Percentiles rank a stretch among this genome's conserved stretches.
These are phyloP conservation scores for Hanseniaspora uvarum DNA, from an alignment of 1,139 yeast genomes.

Conservation along the genomic window DNA sequence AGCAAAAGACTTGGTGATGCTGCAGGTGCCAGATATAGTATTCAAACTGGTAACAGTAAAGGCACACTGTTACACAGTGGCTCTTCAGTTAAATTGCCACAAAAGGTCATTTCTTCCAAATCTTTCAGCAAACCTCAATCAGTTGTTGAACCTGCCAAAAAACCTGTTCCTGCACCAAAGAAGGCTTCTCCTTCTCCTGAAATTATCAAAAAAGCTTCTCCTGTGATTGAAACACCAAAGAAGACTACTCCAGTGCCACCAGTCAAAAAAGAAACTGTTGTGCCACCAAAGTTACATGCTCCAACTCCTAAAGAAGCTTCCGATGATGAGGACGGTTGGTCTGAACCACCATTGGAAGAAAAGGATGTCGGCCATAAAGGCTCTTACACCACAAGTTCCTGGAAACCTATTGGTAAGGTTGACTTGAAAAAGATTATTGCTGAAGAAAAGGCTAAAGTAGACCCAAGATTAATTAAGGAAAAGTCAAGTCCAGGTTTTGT, in stretches of 20 bases:
- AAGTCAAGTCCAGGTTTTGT: background rate
- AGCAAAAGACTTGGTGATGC: constrained; percentile 74
- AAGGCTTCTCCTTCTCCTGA: constrained; percentile 20
- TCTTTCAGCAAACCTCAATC: constrained; percentile 34
- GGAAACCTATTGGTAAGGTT: constrained; percentile 50
- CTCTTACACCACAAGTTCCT: constrained; percentile 37
- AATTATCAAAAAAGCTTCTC: background rate
- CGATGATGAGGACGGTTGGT: constrained; percentile 50
- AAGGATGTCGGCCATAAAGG: constrained; percentile 60
- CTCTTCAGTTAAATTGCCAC: constrained; percentile 41
- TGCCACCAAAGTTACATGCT: constrained; percentile 4
- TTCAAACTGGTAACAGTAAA: constrained; percentile 34
- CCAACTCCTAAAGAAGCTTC: constrained; percentile 18
- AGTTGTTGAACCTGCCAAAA: constrained; percentile 23
- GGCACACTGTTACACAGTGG: constrained; percentile 18
- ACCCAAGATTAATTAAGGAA: constrained; percentile 32
- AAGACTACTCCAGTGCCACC: constrained; percentile 18
- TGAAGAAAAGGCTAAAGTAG: constrained; percentile 34
- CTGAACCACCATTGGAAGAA: constrained; percentile 54
- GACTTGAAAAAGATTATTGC: constrained; percentile 36
- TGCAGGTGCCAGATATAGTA: constrained; percentile 89
- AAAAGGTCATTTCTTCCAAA: constrained; percentile 46
- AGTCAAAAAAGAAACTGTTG: background rate
- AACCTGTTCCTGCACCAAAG: constrained; percentile 20
- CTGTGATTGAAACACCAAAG: constrained; percentile 21